Evolutionary conservation across 371 early-diverging fungal genomes (phyloP), one percentile per base, ranked within the genome.

Genomic region (Globomyces sp.): DNA sequence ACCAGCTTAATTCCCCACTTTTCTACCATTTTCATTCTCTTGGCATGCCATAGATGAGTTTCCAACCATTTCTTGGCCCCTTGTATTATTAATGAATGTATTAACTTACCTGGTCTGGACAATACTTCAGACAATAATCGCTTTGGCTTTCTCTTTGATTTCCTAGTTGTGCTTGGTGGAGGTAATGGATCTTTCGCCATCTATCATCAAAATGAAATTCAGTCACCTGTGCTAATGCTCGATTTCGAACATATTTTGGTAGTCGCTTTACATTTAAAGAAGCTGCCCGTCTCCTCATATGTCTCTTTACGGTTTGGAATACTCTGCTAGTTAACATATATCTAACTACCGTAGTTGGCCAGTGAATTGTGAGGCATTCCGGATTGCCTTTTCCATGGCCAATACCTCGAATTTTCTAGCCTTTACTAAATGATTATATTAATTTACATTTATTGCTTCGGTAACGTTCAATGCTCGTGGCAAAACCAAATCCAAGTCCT

Each of bases 11-110:
- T 89, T 0, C 95, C 95, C 95, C 95, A 95, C n/a, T 85, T 70
- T 59, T 92, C 85, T 36, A 60, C 72, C 97, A 98, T 96, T 58
- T 93, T 89, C 90, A 95, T 92, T 58, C 98, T 84, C 72, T 98
- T 98, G 4, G 95, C 89, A 68, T 97, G 96, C 97, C 98, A 98
- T 43, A 97, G 84, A 77, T 98, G 98, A n/a, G 98, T 97, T 74
- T 95, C 95, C 40, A 98, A 73, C 98, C 97, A 98, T 40, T 85
- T 80, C n/a, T 88, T 87, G 1, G 81, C 76, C 8, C 66, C 87
- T 87, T 71, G 43, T 1, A 55, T 41, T 45, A 24, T 48, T 55
- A 24, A 24, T 81, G 58, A 75, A 81, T 75, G 63, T 69, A 63
- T 51, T 79, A 76, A 65, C 69, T 74, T 13, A 71, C 67, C 65